Conservation (phyloP, 306 rosid genomes). For the Cucurbita pepo region DNA sequence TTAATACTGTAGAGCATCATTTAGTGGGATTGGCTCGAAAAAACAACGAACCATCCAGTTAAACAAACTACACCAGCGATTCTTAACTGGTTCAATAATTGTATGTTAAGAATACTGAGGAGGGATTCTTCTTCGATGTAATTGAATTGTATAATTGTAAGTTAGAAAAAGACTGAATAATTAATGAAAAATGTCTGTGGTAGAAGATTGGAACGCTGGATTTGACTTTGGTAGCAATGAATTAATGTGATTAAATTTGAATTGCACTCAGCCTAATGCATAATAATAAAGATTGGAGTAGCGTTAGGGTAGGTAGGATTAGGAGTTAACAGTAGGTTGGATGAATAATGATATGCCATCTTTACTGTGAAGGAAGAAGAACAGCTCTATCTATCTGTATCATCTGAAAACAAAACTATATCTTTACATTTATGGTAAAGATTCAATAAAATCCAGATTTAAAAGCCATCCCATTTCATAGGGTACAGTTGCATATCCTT, state of each 20-base stretch:
- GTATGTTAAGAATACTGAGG: no score
- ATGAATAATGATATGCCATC: background rate
- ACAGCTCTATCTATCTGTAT: background rate
- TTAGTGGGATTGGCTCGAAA: no score
- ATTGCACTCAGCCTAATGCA: background rate
- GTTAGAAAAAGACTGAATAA: background rate
- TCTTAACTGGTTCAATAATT: no score
- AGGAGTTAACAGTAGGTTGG: background rate
- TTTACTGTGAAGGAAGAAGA: background rate
- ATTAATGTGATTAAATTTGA: background rate
- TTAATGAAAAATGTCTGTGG: background rate
- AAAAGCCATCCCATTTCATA: background rate
- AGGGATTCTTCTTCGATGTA: no score
- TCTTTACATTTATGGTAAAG: background rate
- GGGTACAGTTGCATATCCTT: background rate
- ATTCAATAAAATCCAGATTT: background rate
- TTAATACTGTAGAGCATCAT: no score
- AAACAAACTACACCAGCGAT: no score
- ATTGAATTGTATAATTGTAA: background rate
- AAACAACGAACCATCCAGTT: no score
- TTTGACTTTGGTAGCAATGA: background rate
- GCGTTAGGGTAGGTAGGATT: background rate
- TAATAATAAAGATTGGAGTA: background rate
- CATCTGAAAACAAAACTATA: background rate
- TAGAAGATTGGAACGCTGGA: background rate